Percentiles rank a stretch among this genome's conserved stretches.
phyloP scores from a whole-genome alignment of 768 basidiomycete genomes.

The Gymnopilus dilepis region DNA sequence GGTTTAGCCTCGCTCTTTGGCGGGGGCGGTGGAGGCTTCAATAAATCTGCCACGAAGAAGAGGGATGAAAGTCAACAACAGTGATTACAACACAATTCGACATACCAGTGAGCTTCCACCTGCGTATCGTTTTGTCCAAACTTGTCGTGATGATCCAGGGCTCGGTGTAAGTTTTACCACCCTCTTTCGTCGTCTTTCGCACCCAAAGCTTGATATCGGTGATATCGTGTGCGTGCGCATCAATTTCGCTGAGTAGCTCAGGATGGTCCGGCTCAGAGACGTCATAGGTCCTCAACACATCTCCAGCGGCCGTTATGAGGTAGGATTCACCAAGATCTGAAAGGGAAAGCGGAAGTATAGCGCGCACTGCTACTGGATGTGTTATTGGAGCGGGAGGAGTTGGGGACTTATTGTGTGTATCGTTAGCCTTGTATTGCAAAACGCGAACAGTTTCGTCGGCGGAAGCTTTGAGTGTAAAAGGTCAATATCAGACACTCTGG shows the following conservation, averaged over 20 bases:
- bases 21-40: slow-evolving; percentile 36
- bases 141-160: slow-evolving; percentile 86
- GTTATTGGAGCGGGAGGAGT: slow-evolving; percentile 56
- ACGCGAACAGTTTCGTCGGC: slow-evolving; percentile 85
- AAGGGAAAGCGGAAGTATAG: slow-evolving; percentile 70
- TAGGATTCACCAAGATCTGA: slow-evolving; percentile 74
- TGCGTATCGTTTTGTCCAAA: slow-evolving; percentile 86
- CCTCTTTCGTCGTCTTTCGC: slow-evolving; percentile 49
- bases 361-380: slow-evolving; percentile 71
- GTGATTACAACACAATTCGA: background rate
- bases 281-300: slow-evolving; percentile 82
- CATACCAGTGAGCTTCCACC: slow-evolving; percentile 78
- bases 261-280: slow-evolving; percentile 69
- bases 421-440: slow-evolving; percentile 45
- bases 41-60: slow-evolving; percentile 44
- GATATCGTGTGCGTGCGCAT: slow-evolving; percentile 93
- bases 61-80: no score
- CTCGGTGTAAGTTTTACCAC: slow-evolving; percentile 58
- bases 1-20: slow-evolving; percentile 1
- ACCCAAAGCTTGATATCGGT: slow-evolving; percentile 78
- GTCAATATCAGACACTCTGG: no score
- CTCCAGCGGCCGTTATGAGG: slow-evolving; percentile 83
- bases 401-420: slow-evolving; percentile 6
- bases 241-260: slow-evolving; percentile 72
- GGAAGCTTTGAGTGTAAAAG: no score